Evolutionary conservation across 1,284 basidiomycete species (phyloP).

Genomic region (Microbotryum scabiosae): DNA sequence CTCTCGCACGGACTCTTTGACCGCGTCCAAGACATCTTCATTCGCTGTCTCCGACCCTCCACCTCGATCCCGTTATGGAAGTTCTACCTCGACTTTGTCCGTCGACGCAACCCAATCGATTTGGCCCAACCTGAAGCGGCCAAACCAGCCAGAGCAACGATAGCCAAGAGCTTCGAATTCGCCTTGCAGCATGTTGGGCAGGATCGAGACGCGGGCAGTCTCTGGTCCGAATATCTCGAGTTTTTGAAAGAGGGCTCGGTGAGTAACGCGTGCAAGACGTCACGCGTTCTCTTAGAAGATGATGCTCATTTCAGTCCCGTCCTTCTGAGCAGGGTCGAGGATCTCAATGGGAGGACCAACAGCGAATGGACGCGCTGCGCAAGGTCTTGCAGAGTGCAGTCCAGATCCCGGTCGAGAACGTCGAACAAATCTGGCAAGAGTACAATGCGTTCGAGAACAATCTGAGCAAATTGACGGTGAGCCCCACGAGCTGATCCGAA

Average conservation of each 20-base stretch:
- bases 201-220: constrained; percentile 49
- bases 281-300: not conserved
- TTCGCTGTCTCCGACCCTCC: constrained; percentile 67
- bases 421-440: constrained; percentile 90
- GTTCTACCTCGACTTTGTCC: constrained; percentile 73
- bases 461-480: constrained; percentile 77
- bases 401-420: constrained; percentile 84
- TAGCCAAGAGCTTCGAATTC: constrained; percentile 88
- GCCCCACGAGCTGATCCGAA: constrained; percentile 22
- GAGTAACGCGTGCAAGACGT: constrained; percentile 31
- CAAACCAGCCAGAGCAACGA: constrained; percentile 57
- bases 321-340: constrained; percentile 51
- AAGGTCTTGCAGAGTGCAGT: constrained; percentile 90
- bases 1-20: constrained; percentile 62
- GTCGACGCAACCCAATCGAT: constrained; percentile 49
- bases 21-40: constrained; percentile 68
- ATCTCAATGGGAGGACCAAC: constrained; percentile 82
- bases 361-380: constrained; percentile 86
- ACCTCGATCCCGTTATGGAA: constrained; percentile 79
- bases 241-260: constrained; percentile 75
- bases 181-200: constrained; percentile 82
- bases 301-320: not conserved
- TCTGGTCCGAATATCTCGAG: constrained; percentile 61
- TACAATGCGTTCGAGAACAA: constrained; percentile 87
- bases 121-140: constrained; percentile 40